Percentiles rank a stretch among this genome's conserved stretches.
Evolutionary conservation across 306 rosid genomes (phyloP).

Genomic region (Sophora flavescens): DNA sequence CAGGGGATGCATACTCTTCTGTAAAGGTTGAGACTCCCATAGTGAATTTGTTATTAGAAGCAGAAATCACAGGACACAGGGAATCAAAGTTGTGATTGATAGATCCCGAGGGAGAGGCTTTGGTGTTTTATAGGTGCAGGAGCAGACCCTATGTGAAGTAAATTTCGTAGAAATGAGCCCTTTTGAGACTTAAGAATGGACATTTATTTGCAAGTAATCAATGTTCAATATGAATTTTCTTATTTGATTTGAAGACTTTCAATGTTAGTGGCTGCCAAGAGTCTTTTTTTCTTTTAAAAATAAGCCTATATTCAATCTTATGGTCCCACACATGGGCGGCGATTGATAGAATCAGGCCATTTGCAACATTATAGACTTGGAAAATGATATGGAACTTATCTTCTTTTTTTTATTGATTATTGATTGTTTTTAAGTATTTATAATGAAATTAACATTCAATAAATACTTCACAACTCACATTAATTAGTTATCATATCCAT

Average conservation of each 20-base stretch:
- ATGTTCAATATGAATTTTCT: conserved; percentile 27
- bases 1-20: conserved; percentile 62
- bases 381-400: no score
- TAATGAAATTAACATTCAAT: background rate
- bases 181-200: background rate
- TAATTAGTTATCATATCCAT: background rate
- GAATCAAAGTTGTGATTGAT: conserved; percentile 29
- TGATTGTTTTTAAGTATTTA: no score
- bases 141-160: conserved; percentile 25
- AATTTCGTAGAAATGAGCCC: conserved; percentile 48
- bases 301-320: conserved; percentile 30
- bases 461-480: background rate
- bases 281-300: conserved; percentile 37
- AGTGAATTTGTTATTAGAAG: conserved; percentile 22
- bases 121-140: conserved; percentile 43
- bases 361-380: conserved; percentile 14
- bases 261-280: conserved; percentile 53
- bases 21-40: conserved; percentile 67
- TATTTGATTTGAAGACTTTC: conserved; percentile 42
- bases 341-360: conserved; percentile 33
- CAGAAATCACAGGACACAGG: background rate
- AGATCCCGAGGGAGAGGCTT: conserved; percentile 23
- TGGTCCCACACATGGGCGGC: conserved; percentile 49
- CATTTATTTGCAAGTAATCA: conserved; percentile 29
- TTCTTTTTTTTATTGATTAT: no score